phyloP scores from a whole-genome alignment of 2,329 filamentous ascomycete species.

The Didymella pomorum region DNA sequence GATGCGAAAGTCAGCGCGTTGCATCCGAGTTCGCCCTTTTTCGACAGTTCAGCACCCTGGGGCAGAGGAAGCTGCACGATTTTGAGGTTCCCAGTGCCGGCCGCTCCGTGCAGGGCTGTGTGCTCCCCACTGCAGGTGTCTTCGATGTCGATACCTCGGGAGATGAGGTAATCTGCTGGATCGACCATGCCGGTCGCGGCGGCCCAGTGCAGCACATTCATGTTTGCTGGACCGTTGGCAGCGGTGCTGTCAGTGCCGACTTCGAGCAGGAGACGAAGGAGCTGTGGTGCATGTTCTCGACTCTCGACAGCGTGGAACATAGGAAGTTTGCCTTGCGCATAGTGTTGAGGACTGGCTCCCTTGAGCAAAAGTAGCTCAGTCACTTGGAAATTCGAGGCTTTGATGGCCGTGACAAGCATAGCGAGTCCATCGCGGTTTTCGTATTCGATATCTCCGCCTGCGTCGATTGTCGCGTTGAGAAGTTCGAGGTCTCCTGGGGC shows the following conservation, averaged over 20 bases:
- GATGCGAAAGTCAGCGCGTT: slow-evolving; percentile 30
- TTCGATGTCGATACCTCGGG: slow-evolving; percentile 28
- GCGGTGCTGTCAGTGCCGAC: slow-evolving; percentile 7
- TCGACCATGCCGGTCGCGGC: slow-evolving; percentile 22
- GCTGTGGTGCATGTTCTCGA: background rate
- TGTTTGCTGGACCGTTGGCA: slow-evolving; percentile 17
- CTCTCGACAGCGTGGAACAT: slow-evolving; percentile 2
- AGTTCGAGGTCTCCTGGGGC: background rate
- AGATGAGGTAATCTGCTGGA: slow-evolving; percentile 29
- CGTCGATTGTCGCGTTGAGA: background rate
- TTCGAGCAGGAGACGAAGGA: slow-evolving; percentile 8
- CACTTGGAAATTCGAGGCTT: background rate
- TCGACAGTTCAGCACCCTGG: slow-evolving; percentile 30
- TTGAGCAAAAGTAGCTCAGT: background rate
- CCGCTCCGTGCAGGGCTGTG: slow-evolving; percentile 34
- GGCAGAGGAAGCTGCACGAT: slow-evolving; percentile 28
- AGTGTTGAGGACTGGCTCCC: background rate
- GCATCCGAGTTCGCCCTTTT: slow-evolving; percentile 21
- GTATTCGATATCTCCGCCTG: background rate
- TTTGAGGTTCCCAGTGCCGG: slow-evolving; percentile 25
- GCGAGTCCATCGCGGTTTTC: background rate
- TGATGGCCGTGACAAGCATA: slow-evolving; percentile 1
- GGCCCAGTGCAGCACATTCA: slow-evolving; percentile 34
- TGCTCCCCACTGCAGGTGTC: slow-evolving; percentile 22
- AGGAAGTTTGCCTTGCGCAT: background rate